Base-by-base conservation (phyloP, 352 stramenopile genomes). In the Phytopythium oedochilum region DNA sequence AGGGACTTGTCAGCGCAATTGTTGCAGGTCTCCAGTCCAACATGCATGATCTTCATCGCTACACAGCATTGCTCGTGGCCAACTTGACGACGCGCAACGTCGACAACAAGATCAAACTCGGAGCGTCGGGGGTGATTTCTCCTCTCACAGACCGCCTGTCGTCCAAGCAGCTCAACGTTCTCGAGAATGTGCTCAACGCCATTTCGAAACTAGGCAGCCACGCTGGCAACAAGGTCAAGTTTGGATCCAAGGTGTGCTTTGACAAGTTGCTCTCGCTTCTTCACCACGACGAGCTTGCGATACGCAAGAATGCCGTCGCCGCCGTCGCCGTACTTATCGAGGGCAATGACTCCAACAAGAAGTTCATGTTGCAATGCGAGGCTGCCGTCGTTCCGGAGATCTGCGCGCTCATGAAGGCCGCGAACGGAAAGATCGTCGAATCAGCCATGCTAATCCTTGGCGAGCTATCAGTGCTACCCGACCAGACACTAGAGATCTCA, bases 151-250 rank as follows among this genome's bases (percentile, higher is more conserved):
- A 86, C 60, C 74, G 79, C 2, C 53, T 92, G 0, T 87, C 76
- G 5, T 90, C 79, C 12, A 86, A 89, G 43, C 71, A 88, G 1
- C 54, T 70, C 3, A 71, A 86, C 42, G 77, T 92, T 0, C 46
- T 92, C 1, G 82, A 90, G 40, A 90, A 89, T 42, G 75, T 90
- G 3, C 49, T 89, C 12, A 66, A 77, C 17, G 83, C 79, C 1
- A 64, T 89, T 29, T 69, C 75, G 28, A 89, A 90, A 53, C 70
- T 92, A 4, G 83, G 79, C 5, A 81, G 64, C 20, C 77, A 89
- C 40, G 71, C 76, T 6, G 83, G 83, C 17, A 92, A 92, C 60
- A 88, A 90, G 52, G 78, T 90, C 48, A 89, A 89, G 34, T 70
- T 90, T 20, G 80, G 83, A 5, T 78, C 71, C 4, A 88, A 86